Evolutionary conservation across 257 asterid species (phyloP).

Genomic region (Jasminum sambac): DNA sequence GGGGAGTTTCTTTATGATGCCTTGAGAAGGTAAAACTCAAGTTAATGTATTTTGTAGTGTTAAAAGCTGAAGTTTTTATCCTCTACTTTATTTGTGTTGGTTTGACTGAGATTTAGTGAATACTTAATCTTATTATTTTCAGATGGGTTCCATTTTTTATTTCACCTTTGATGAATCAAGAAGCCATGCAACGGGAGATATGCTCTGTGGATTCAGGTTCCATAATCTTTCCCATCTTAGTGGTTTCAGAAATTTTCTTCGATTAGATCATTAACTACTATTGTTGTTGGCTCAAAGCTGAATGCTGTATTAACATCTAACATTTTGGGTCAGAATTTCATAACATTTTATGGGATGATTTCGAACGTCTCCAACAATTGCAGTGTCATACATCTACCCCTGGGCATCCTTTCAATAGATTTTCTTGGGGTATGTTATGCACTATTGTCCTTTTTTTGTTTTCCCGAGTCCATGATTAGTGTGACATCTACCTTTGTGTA

Average conservation of each 20-base stretch:
- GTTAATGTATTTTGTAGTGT: no score
- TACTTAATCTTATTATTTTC: constrained; percentile 19
- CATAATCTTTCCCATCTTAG: constrained; percentile 23
- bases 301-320: constrained; percentile 21
- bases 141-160: constrained; percentile 88
- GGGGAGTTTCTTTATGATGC: no score
- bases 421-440: constrained; percentile 78
- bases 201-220: constrained; percentile 96
- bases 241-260: not conserved
- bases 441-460: constrained; percentile 1
- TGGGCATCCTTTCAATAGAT: constrained; percentile 83
- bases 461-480: constrained; percentile 20
- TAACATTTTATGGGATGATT: constrained; percentile 82
- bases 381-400: constrained; percentile 84
- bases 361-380: constrained; percentile 85
- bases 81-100: no score
- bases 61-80: no score
- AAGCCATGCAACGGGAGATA: constrained; percentile 97
- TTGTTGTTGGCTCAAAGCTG: constrained; percentile 26
- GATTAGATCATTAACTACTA: not conserved
- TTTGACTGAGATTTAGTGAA: no score
- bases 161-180: constrained; percentile 87
- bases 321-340: constrained; percentile 68
- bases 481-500: constrained; percentile 17
- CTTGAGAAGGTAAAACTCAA: no score